Base-by-base conservation (phyloP, 2,329 filamentous ascomycete species). In the Sordariomycetes sp. region DNA sequence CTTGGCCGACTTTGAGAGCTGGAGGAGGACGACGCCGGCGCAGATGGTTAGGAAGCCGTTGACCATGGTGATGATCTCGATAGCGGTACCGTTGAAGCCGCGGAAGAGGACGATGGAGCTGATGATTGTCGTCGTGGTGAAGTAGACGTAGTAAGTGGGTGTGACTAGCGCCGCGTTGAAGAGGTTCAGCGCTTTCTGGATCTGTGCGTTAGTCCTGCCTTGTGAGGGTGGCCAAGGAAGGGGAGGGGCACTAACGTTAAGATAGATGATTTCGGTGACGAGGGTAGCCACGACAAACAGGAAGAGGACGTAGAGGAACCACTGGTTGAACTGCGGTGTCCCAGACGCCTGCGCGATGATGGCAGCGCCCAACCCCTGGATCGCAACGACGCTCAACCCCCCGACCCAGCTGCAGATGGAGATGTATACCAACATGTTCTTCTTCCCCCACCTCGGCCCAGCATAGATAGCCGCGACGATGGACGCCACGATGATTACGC, bases 121-220 rank as follows among this genome's bases (percentile, higher is more conserved):
- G 63, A 97, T 82, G 62, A 99, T 96, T 22, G 94, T 97, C 5
- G 90, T 87, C 64, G 86, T 95, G 45, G 94, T 99, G 69, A 99
- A 99, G 75, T 95, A 92, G 62, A 99, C 94, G 69, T 99, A 99
- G 73, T 99, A 99, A 2, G 94, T 99, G 0, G 94, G 94, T 0
- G 94, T 99, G 59, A 99, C 94, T 62, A 99, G 80, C 8, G 94
- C 92, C 42, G 94, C 94, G 66, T 99, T 97, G 77, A 92, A 97
- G 54, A 99, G 72, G 67, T 99, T 97, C 58, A 97, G 79, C 6
- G 94, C 94, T 96, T 99, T 99, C 91, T 97, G 42, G 2, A 10
- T 22, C 45, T 24, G 20, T 13, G 45, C n/a, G 22, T 50, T 22
- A 50, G 45, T 22, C 10, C 10, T n/a, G 22, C 22, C 20, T 12